These are phyloP conservation scores for Fusarium sp. DNA, from an alignment of 2,329 filamentous ascomycete species.

Conservation along the genomic window DNA sequence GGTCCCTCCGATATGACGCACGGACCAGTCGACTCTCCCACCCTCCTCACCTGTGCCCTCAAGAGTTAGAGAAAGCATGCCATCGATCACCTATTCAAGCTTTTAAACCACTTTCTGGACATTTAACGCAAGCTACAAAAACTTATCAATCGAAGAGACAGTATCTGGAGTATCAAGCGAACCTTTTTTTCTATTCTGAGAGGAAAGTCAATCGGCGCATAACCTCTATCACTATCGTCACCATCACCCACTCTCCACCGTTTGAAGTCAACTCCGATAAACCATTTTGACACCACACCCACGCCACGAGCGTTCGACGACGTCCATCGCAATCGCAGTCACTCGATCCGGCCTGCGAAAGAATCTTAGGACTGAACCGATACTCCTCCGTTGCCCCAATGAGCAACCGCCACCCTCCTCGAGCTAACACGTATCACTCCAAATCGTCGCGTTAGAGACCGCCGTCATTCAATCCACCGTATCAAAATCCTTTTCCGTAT, in stretches of 20 bases:
- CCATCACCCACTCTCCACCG: constrained; percentile 32
- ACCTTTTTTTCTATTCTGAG: background rate
- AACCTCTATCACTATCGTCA: constrained; percentile 33
- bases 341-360: background rate
- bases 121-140: constrained; percentile 4
- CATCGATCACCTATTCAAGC: constrained; percentile 26
- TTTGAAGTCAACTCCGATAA: constrained; percentile 29
- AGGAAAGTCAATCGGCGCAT: constrained; percentile 3
- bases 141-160: background rate
- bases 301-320: constrained; percentile 15
- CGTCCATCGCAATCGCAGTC: background rate
- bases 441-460: constrained; percentile 47
- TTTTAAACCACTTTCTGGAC: constrained; percentile 8
- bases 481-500: background rate
- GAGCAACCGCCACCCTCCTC: constrained; percentile 25
- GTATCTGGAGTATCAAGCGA: background rate
- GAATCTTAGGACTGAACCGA: background rate
- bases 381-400: constrained; percentile 29
- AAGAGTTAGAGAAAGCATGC: constrained; percentile 29
- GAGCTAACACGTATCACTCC: constrained; percentile 32
- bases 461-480: constrained; percentile 3
- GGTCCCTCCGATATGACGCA: constrained; percentile 36
- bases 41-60: constrained; percentile 34
- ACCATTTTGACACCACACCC: constrained; percentile 22
- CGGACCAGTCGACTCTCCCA: constrained; percentile 32